Evolutionary conservation across 1,284 basidiomycete species (phyloP), one percentile per base, ranked within the genome.

Genomic region (Microbotryum silenes-acaulis): DNA sequence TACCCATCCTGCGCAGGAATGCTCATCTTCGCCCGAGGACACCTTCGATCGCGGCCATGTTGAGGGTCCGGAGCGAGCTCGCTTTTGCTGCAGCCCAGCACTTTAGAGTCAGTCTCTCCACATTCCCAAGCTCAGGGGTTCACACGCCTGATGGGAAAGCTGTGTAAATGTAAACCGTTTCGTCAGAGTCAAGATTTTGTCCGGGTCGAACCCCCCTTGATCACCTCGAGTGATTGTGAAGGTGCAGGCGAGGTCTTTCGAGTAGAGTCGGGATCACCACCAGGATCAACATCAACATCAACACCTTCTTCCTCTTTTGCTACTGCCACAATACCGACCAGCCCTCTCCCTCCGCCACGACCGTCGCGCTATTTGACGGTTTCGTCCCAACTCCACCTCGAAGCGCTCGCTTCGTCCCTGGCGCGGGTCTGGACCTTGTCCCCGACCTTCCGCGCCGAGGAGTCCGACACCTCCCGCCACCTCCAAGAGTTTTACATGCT

Each of bases 401-500:
- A 99, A 75, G 88, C 90, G 2, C 79, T 93, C 54, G 83, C 89
- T 3, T 81, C 84, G 9, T 83, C 89, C 0, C 76, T 96, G 18
- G 82, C 85, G 0, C 83, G 92, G 31, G 88, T 91, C 0, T 99
- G 92, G 78, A 92, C 91, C 0, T 81, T 97, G 25, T 86, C 88
- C 0, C 93, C 94, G 0, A 86, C 86, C 62, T 99, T 98, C 77
- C 86, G 94, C 23, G 94, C 94, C 21, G 94, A 99, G 72, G 83
- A 84, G 8, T 88, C 85, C 5, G 82, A 87, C 69, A 97, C 94
- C 2, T 84, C 83, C 54, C 81, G 94, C n/a, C 94, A 99, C 75
- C 81, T 99, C 8, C 84, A 90, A 54, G 96, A 99, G 74, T 99
- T 98, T 75, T 96, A 91, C 89, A 98, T 98, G 94, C 82, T 96